Conservation (phyloP, 2,329 filamentous ascomycete genomes). For the Sporothrix inflata region DNA sequence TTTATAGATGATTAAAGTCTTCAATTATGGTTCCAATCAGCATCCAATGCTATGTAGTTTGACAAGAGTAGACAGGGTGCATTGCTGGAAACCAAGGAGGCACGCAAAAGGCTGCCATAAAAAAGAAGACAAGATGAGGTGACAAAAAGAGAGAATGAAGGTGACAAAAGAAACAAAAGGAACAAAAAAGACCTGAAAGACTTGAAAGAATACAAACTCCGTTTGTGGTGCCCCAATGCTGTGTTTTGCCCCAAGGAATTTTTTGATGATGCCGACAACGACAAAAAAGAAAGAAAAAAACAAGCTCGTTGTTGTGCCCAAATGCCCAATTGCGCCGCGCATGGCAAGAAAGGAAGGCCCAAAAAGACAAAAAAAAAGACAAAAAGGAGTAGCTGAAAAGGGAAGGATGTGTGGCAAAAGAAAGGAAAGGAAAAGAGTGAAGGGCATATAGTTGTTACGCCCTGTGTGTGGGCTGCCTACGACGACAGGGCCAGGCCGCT, state of each 20-base stretch:
- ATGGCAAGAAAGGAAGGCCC: not conserved
- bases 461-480: not conserved
- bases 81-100: not conserved
- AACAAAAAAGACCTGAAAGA: not conserved
- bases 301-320: constrained; percentile 13
- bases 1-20: not conserved
- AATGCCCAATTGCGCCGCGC: constrained; percentile 27
- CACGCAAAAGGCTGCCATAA: not conserved
- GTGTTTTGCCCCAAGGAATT: constrained; percentile 22
- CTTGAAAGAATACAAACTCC: not conserved
- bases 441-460: not conserved
- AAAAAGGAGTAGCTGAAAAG: not conserved
- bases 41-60: not conserved
- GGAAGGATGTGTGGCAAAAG: not conserved
- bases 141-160: not conserved
- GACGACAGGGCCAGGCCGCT: constrained; percentile 38
- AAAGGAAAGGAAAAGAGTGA: not conserved
- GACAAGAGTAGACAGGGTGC: not conserved
- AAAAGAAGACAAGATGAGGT: constrained; percentile 9
- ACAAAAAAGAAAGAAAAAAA: not conserved
- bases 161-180: not conserved
- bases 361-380: not conserved
- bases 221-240: constrained; percentile 15
- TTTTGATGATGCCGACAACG: constrained; percentile 3
- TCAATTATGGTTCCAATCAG: not conserved